These are phyloP conservation scores for Arabidopsis arenosa DNA, from an alignment of 345 rosid species.

Conservation along the genomic window DNA sequence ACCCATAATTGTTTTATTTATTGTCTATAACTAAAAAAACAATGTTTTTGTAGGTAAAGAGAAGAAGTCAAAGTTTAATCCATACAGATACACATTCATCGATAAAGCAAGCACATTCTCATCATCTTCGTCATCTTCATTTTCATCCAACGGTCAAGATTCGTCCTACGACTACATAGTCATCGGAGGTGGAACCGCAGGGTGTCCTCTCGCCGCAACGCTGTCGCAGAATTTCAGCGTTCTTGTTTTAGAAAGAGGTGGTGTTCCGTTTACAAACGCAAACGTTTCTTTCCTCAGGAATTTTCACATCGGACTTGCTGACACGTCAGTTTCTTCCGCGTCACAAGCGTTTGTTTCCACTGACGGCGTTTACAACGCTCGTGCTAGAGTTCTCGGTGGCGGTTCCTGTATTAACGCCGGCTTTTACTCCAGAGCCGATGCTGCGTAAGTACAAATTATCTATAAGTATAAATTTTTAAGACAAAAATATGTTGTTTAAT, in stretches of 20 bases:
- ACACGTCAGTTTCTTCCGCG: constrained; percentile 77
- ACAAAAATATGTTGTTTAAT: not conserved
- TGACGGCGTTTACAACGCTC: constrained; percentile 88
- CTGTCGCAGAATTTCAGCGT: constrained; percentile 80
- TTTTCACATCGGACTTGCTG: constrained; percentile 82
- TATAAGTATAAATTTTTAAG: not conserved
- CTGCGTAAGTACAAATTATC: constrained; percentile 51
- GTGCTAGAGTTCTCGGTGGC: constrained; percentile 94
- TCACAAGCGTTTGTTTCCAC: constrained; percentile 86
- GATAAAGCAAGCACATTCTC: constrained; percentile 80
- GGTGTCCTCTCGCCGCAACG: constrained; percentile 94
- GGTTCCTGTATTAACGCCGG: constrained; percentile 96
- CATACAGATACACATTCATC: constrained; percentile 71
- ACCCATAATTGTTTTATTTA: not conserved
- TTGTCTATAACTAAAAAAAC: not conserved
- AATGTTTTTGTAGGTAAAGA: constrained; percentile 32
- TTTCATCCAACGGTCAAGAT: constrained; percentile 54
- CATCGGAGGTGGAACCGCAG: constrained; percentile 97
- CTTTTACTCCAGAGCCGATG: constrained; percentile 80
- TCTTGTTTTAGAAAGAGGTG: constrained; percentile 92
- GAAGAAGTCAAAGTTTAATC: constrained; percentile 40
- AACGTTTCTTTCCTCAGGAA: constrained; percentile 81
- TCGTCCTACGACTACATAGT: constrained; percentile 75
- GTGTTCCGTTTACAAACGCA: constrained; percentile 88
- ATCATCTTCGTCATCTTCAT: constrained; percentile 60